Evolutionary conservation across 2,329 filamentous ascomycete species (phyloP).

Genomic region (Phaeoacremonium minimum): DNA sequence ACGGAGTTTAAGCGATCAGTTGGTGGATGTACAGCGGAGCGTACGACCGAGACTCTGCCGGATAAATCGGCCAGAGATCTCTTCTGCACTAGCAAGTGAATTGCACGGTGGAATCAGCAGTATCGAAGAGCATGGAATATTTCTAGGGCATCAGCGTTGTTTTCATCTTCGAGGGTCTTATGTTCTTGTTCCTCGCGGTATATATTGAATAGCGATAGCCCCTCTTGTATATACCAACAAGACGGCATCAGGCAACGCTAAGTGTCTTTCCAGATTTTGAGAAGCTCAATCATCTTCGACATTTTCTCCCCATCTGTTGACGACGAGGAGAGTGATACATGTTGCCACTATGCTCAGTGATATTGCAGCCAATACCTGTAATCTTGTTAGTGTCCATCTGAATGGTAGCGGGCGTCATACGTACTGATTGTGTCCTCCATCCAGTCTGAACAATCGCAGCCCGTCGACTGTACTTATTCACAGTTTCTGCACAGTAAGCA

Average conservation of each 20-base stretch:
- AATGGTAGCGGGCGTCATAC: slow-evolving; percentile 13
- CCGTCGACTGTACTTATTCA: slow-evolving; percentile 76
- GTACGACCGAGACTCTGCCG: slow-evolving; percentile 13
- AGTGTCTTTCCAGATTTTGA: no score
- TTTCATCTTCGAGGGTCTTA: no score
- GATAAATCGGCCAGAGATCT: slow-evolving; percentile 51
- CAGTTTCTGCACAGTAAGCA: slow-evolving; percentile 42
- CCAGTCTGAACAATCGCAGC: slow-evolving; percentile 87
- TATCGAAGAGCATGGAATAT: not conserved
- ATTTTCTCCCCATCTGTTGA: slow-evolving; percentile 31
- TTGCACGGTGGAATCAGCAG: not conserved
- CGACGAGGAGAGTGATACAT: slow-evolving; percentile 57
- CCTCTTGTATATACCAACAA: no score
- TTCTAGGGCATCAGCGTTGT: no score
- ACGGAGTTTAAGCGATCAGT: slow-evolving; percentile 56
- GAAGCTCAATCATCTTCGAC: no score
- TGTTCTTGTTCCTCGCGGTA: no score
- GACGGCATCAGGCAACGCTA: no score
- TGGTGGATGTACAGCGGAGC: slow-evolving; percentile 55
- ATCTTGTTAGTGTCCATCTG: slow-evolving; percentile 1
- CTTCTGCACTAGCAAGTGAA: slow-evolving; percentile 52
- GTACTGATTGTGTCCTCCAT: slow-evolving; percentile 83
- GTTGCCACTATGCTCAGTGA: slow-evolving; percentile 61
- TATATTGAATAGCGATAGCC: slow-evolving; percentile 7
- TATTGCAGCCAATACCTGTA: slow-evolving; percentile 55